A percentile compares a stretch with the other conserved stretches of the same genome.
Evolutionary conservation across 2,329 filamentous ascomycete species (phyloP).

Genomic region (Colletotrichum echinochloae): DNA sequence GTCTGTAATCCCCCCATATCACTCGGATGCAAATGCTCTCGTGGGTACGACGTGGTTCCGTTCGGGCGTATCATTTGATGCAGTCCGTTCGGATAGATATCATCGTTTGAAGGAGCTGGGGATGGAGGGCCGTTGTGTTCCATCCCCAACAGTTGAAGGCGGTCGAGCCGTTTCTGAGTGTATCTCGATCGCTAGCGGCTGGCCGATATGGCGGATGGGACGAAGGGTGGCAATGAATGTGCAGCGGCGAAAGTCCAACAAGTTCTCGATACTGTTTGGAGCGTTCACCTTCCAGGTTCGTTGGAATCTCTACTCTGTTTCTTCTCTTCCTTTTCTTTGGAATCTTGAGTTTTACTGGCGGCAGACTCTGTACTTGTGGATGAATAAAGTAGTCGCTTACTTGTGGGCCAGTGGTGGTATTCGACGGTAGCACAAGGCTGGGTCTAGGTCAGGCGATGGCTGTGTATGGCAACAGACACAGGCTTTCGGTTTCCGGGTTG

Average conservation of each 20-base stretch:
- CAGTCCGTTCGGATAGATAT: slow-evolving; percentile 55
- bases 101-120: slow-evolving; percentile 57
- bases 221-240: not conserved
- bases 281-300: not conserved
- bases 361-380: slow-evolving; percentile 29
- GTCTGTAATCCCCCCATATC: slow-evolving; percentile 50
- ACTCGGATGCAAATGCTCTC: slow-evolving; percentile 46
- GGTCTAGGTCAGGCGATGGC: not conserved
- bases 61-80: slow-evolving; percentile 60
- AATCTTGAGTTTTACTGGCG: slow-evolving; percentile 7
- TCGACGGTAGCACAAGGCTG: slow-evolving; percentile 14
- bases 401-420: slow-evolving; percentile 1
- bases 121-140: slow-evolving; percentile 57
- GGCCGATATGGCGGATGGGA: not conserved
- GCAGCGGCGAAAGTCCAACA: not conserved
- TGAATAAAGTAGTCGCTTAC: slow-evolving; percentile 23
- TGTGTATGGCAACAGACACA: slow-evolving; percentile 17
- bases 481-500: not conserved
- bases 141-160: slow-evolving; percentile 46
- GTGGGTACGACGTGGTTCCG: slow-evolving; percentile 46
- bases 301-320: not conserved
- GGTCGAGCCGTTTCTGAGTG: not conserved
- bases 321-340: not conserved
- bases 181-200: not conserved
- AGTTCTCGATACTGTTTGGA: not conserved